A percentile compares a stretch with the other conserved stretches of the same genome.
phyloP scores from a whole-genome alignment of 2,329 filamentous ascomycete species.

The Claviceps capensis region DNA sequence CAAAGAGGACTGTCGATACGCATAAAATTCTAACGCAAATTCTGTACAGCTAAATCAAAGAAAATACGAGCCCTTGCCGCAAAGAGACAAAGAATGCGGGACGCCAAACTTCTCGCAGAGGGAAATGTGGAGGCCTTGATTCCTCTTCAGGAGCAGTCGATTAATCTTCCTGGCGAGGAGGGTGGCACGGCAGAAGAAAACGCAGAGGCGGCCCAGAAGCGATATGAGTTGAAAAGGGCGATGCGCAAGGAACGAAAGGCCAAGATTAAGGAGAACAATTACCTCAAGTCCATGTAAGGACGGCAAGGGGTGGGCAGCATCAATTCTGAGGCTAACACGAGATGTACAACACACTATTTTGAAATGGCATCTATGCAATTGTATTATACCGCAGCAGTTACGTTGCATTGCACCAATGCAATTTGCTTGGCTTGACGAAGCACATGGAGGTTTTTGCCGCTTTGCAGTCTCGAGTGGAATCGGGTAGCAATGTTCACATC shows the following conservation, averaged over 20 bases:
- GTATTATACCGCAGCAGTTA: slow-evolving; percentile 12
- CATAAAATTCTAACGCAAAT: neutral
- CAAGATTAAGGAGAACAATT: slow-evolving; percentile 74
- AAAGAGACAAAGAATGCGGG: slow-evolving; percentile 43
- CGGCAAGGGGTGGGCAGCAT: neutral
- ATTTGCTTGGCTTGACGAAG: no score
- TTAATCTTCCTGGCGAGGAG: slow-evolving; percentile 51
- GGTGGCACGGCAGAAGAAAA: slow-evolving; percentile 30
- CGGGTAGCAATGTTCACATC: no score
- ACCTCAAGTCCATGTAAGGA: slow-evolving; percentile 61
- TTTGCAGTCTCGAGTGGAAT: neutral
- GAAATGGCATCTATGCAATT: slow-evolving; percentile 9
- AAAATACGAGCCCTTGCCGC: slow-evolving; percentile 62
- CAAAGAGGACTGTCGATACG: no score
- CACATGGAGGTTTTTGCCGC: neutral
- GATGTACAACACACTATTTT: slow-evolving; percentile 8
- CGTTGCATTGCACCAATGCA: no score
- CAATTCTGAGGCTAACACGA: neutral
- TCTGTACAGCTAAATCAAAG: slow-evolving; percentile 59
- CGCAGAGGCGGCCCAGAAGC: slow-evolving; percentile 32
- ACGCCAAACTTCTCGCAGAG: slow-evolving; percentile 47
- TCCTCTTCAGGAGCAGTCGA: slow-evolving; percentile 61
- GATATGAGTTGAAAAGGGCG: slow-evolving; percentile 51
- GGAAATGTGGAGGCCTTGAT: slow-evolving; percentile 55
- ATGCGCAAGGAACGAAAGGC: slow-evolving; percentile 63